These are phyloP conservation scores for Plasmodium vivax DNA, from an alignment of 169 alveolate genomes.

Conservation along the genomic window DNA sequence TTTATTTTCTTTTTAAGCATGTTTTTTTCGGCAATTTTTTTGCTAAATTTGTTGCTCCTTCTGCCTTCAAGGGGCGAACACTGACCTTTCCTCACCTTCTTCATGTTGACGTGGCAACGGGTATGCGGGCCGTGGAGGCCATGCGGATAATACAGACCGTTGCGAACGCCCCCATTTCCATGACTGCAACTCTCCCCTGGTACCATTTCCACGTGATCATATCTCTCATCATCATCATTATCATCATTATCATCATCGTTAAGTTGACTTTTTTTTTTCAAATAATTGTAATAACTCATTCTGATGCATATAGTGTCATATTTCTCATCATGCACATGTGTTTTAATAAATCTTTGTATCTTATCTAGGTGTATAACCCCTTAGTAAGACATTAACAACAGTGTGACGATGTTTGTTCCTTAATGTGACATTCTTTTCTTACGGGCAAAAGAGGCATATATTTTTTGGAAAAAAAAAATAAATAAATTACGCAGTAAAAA, in stretches of 20 bases:
- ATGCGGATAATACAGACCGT: not conserved
- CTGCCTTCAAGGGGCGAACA: not conserved
- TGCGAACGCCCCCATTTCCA: not conserved
- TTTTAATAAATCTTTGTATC: not conserved
- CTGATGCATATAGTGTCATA: constrained; percentile 16
- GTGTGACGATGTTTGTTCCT: not conserved
- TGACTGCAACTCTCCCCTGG: not conserved
- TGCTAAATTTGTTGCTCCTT: not conserved
- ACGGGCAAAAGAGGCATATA: not conserved
- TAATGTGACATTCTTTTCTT: not conserved
- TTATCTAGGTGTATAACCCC: not conserved
- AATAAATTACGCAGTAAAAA: not conserved
- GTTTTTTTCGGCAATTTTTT: not conserved
- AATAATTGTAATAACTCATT: constrained; percentile 32
- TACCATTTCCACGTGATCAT: constrained; percentile 29
- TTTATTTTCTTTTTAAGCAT: constrained; percentile 18
- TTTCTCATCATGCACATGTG: constrained; percentile 13
- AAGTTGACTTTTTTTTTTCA: not conserved
- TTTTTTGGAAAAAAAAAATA: not conserved
- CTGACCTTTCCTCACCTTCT: not conserved
- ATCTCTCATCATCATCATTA: constrained; percentile 15
- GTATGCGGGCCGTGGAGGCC: not conserved
- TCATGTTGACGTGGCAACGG: not conserved
- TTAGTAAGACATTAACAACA: constrained; percentile 17
- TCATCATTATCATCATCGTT: constrained; percentile 1